Conservation (phyloP, 352 stramenopile species). For the Globisporangium okanoganense region DNA sequence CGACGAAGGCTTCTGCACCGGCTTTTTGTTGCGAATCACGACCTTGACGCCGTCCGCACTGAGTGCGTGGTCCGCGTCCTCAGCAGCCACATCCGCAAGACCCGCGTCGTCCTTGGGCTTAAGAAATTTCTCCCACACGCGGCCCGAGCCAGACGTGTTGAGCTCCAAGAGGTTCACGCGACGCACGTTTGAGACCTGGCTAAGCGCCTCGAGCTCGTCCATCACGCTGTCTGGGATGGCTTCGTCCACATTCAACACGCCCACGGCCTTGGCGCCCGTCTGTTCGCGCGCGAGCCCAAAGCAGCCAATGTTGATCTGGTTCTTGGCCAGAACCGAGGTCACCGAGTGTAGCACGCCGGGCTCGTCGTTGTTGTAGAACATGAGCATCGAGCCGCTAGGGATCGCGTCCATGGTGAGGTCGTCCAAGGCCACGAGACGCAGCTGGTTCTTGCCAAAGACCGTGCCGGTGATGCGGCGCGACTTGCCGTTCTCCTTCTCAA, state of each 20-base stretch:
- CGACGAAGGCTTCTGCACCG: conserved; percentile 66
- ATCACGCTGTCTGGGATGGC: conserved; percentile 83
- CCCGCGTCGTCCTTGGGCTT: conserved; percentile 37
- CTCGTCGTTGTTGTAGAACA: conserved; percentile 95
- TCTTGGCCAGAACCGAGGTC: conserved; percentile 89
- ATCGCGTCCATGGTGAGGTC: conserved; percentile 85
- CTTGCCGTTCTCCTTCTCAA: conserved; percentile 85
- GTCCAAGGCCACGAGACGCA: conserved; percentile 88
- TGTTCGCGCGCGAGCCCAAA: conserved; percentile 85
- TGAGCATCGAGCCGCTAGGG: conserved; percentile 86
- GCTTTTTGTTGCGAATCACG: conserved; percentile 65
- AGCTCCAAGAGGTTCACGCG: conserved; percentile 83
- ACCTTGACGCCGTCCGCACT: conserved; percentile 28
- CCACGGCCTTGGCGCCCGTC: conserved; percentile 63
- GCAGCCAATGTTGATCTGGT: conserved; percentile 94
- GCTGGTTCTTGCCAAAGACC: conserved; percentile 85
- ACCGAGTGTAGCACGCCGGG: conserved; percentile 93
- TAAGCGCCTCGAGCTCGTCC: conserved; percentile 68
- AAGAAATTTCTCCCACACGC: conserved; percentile 63
- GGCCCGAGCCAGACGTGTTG: conserved; percentile 36
- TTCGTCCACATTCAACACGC: conserved; percentile 89
- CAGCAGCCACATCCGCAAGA: background rate
- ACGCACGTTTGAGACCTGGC: conserved; percentile 80
- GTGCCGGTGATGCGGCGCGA: conserved; percentile 75
- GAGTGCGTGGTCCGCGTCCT: background rate